A percentile compares a stretch with the other conserved stretches of the same genome.
These are phyloP conservation scores for Salix purpurea DNA, from an alignment of 345 rosid species.

Conservation along the genomic window DNA sequence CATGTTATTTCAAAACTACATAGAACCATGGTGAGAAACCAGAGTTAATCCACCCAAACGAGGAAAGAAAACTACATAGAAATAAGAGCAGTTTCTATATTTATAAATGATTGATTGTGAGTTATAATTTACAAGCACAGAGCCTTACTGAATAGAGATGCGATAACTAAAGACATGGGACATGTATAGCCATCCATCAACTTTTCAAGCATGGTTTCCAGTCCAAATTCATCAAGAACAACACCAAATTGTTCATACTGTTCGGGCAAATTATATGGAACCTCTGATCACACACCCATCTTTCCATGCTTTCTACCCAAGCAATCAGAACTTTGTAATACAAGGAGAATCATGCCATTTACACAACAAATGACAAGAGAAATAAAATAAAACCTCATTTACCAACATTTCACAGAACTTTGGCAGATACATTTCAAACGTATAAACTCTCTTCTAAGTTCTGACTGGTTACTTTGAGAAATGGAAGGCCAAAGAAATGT, in stretches of 20 bases:
- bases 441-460: conserved; percentile 58
- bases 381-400: conserved; percentile 55
- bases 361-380: not conserved
- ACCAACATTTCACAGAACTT: conserved; percentile 61
- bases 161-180: conserved; percentile 64
- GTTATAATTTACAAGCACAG: not conserved
- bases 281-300: conserved; percentile 65
- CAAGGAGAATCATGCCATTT: conserved; percentile 10
- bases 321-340: conserved; percentile 44
- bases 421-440: conserved; percentile 76
- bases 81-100: not conserved
- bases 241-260: conserved; percentile 91
- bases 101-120: not conserved
- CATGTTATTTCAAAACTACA: conserved; percentile 10
- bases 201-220: conserved; percentile 71
- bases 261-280: conserved; percentile 85
- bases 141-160: not conserved
- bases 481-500: conserved; percentile 66
- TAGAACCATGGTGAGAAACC: conserved; percentile 96
- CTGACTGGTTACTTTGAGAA: conserved; percentile 57
- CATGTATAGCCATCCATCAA: conserved; percentile 67
- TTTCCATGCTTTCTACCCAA: conserved; percentile 86
- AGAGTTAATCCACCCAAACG: conserved; percentile 74
- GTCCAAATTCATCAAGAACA: conserved; percentile 92
- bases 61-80: conserved; percentile 66